phyloP scores from a whole-genome alignment of 495 filamentous ascomycete species.

The Viridothelium virens region DNA sequence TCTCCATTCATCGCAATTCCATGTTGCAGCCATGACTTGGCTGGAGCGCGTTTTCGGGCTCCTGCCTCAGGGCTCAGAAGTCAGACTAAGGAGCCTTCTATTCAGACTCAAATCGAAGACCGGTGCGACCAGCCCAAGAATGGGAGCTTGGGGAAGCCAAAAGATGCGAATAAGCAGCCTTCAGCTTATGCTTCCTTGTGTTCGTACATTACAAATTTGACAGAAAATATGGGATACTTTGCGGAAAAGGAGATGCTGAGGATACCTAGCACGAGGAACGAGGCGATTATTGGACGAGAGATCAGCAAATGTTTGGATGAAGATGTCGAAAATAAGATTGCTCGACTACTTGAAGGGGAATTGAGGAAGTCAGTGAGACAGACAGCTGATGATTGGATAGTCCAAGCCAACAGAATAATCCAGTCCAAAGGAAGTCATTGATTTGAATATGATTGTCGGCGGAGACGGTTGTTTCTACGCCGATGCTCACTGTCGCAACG shows the following conservation, averaged over 20 bases:
- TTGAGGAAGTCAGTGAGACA: neutral
- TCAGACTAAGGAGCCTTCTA: neutral
- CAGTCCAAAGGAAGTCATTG: constrained; percentile 3
- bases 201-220: constrained; percentile 58
- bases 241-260: constrained; percentile 72
- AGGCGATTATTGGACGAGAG: constrained; percentile 58
- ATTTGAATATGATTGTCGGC: neutral
- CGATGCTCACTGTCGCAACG: neutral
- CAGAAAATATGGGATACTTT: constrained; percentile 61
- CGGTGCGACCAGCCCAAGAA: neutral
- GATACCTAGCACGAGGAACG: constrained; percentile 86
- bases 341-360: neutral
- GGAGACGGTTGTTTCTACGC: neutral
- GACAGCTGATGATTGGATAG: neutral
- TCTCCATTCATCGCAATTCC: constrained; percentile 86
- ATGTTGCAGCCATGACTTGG: constrained; percentile 85
- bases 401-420: neutral
- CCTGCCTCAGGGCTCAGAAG: constrained; percentile 20
- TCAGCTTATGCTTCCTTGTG: constrained; percentile 70
- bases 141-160: constrained; percentile 21
- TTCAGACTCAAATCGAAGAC: neutral
- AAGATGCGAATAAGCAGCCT: constrained; percentile 29
- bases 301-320: neutral
- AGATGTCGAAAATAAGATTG: neutral
- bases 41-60: constrained; percentile 64